phyloP scores from a whole-genome alignment of 2,329 filamentous ascomycete species.

The Fusarium sp. region DNA sequence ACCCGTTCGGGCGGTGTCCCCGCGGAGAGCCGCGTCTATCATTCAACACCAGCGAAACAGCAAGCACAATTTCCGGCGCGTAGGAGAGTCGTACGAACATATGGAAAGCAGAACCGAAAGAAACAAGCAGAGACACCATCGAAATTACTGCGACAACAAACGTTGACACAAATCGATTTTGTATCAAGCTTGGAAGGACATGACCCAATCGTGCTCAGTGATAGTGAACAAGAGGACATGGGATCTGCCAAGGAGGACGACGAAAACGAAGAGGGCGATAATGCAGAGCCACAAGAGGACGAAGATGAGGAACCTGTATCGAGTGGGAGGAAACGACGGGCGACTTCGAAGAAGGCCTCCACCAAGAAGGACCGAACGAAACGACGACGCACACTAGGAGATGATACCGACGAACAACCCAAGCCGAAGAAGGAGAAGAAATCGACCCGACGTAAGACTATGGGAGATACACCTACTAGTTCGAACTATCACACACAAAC shows the following conservation, averaged over 20 bases:
- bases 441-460: constrained; percentile 48
- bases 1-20: constrained; percentile 55
- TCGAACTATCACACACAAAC: constrained; percentile 57
- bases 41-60: constrained; percentile 53
- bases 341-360: constrained; percentile 21
- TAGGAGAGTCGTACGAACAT: constrained; percentile 52
- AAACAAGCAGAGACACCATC: constrained; percentile 33
- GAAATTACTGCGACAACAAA: constrained; percentile 54
- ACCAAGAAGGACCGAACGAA: constrained; percentile 36
- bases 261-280: constrained; percentile 29
- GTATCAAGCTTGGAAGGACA: constrained; percentile 52
- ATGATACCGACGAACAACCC: constrained; percentile 38
- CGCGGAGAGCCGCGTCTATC: constrained; percentile 54
- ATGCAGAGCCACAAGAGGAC: constrained; percentile 28
- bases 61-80: constrained; percentile 56
- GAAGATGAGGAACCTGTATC: constrained; percentile 39
- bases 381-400: constrained; percentile 47
- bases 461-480: constrained; percentile 49
- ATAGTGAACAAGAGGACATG: constrained; percentile 46
- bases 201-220: constrained; percentile 44
- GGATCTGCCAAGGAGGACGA: constrained; percentile 36
- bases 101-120: constrained; percentile 46
- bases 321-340: constrained; percentile 43
- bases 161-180: constrained; percentile 58
- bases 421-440: constrained; percentile 35